Evolutionary conservation across 1,284 basidiomycete species (phyloP), one percentile per base, ranked within the genome.

Genomic region (Wallemia mellicola): DNA sequence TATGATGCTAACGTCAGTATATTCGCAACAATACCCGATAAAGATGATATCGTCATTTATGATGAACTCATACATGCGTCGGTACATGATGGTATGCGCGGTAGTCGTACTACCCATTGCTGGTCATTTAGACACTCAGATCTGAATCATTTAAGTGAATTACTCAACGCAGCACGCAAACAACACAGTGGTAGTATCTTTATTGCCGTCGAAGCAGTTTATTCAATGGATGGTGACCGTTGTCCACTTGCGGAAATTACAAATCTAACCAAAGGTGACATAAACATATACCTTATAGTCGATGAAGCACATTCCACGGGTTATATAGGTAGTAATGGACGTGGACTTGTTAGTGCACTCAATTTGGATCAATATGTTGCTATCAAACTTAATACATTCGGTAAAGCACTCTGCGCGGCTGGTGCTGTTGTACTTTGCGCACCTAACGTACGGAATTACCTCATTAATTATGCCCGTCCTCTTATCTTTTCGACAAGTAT

Each of bases 151-250:
- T 61, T 71, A 2, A 62, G 62, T 7, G 28, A 48, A 1, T 64
- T 65, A 1, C 62, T 73, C 11, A 24, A 57, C 1, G 5, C n/a
- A 22, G 28, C 64, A 15, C 25, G 28, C 22, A 27, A 33, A 24
- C 58, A 28, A n/a, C 61, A 17, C 27, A n/a, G 24, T 5, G 55
- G 5, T 7, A 57, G 55, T 76, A 68, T 71, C 69, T 70, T 71
- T 72, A 62, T 95, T n/a, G 81, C 85, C 0, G 78, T 94, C 19
- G 91, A 95, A 73, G 80, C 79, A 54, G 70, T 95, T 60, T 95
- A 96, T 67, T 86, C 83, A 62, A 96, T 95, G 91, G 91, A 95
- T 65, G 91, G 91, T 19, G 91, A 88, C 57, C 75, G 91, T 61
- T 78, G 84, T 1, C 86, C 87, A 0, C 72, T 95, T 17, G 62